Percentiles rank a stretch among this genome's conserved stretches.
Conservation (phyloP, 257 asterid genomes). For the Solanum chmielewskii region DNA sequence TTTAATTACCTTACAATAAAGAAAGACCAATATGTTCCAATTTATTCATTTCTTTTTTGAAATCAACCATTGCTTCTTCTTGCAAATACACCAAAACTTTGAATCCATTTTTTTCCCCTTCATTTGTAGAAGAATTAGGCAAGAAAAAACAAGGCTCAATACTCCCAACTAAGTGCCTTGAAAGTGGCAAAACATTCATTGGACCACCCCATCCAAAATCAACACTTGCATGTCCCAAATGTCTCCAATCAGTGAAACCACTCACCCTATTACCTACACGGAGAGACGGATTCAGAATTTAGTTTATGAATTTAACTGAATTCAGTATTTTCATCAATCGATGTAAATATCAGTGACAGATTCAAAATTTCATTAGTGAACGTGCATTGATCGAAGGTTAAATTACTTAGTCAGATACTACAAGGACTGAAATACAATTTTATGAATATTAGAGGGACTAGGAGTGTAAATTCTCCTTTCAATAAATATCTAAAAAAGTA, state of each 20-base stretch:
- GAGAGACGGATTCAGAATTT: background rate
- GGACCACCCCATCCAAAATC: conserved; percentile 92
- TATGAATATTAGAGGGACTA: background rate
- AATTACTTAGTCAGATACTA: background rate
- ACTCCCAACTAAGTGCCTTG: conserved; percentile 54
- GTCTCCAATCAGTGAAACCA: conserved; percentile 92
- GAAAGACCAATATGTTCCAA: conserved; percentile 2
- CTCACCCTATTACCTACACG: conserved; percentile 54
- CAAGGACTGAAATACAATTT: background rate
- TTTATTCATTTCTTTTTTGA: conserved; percentile 37
- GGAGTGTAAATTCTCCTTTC: background rate
- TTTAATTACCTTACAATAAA: background rate
- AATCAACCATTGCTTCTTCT: conserved; percentile 31
- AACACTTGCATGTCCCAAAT: conserved; percentile 80
- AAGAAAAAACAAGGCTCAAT: conserved; percentile 64
- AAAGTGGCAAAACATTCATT: conserved; percentile 53
- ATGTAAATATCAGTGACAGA: no score
- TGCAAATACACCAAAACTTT: conserved; percentile 52
- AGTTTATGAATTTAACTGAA: background rate
- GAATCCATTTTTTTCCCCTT: conserved; percentile 35
- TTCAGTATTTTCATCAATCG: background rate
- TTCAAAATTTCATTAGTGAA: background rate
- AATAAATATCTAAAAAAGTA: background rate
- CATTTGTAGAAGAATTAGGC: conserved; percentile 30
- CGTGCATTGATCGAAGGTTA: background rate